Percentiles rank a stretch among this genome's conserved stretches.
Evolutionary conservation across 129 eudicot species (phyloP).

Genomic region (Ambrosia trifida): DNA sequence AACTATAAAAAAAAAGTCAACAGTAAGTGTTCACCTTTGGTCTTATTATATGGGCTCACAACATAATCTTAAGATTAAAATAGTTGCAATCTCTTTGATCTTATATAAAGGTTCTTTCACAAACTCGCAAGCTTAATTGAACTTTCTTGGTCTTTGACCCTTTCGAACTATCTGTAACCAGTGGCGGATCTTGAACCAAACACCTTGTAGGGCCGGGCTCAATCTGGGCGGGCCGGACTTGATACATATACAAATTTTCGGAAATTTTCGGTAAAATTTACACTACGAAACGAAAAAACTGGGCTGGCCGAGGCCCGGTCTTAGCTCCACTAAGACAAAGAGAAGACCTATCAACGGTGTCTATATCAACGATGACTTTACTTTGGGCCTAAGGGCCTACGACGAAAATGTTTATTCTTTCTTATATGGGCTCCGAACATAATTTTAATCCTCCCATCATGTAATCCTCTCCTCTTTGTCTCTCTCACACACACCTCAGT

Average conservation of each 20-base stretch:
- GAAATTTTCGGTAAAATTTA: too few relatives aligned
- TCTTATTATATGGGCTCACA: constrained; percentile 3
- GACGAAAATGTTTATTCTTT: neutral
- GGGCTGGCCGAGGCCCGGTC: too few relatives aligned
- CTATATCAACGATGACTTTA: neutral
- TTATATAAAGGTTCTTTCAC: neutral
- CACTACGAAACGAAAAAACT: too few relatives aligned
- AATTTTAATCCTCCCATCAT: neutral
- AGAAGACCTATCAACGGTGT: neutral
- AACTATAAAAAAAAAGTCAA: neutral
- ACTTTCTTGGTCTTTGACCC: neutral
- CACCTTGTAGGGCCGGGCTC: too few relatives aligned
- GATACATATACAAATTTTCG: too few relatives aligned
- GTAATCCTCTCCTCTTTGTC: neutral
- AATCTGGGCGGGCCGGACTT: too few relatives aligned
- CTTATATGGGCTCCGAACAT: constrained; percentile 1
- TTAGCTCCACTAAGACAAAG: neutral
- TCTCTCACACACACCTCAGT: neutral
- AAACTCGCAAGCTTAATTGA: neutral
- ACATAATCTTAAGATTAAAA: neutral
- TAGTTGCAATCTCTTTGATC: neutral
- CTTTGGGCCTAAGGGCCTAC: neutral
- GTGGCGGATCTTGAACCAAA: too few relatives aligned
- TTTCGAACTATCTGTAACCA: neutral
- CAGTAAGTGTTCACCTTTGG: neutral